A percentile compares a stretch with the other conserved stretches of the same genome.
phyloP scores from a whole-genome alignment of 2,329 filamentous ascomycete genomes.

The Eutypella sp. region DNA sequence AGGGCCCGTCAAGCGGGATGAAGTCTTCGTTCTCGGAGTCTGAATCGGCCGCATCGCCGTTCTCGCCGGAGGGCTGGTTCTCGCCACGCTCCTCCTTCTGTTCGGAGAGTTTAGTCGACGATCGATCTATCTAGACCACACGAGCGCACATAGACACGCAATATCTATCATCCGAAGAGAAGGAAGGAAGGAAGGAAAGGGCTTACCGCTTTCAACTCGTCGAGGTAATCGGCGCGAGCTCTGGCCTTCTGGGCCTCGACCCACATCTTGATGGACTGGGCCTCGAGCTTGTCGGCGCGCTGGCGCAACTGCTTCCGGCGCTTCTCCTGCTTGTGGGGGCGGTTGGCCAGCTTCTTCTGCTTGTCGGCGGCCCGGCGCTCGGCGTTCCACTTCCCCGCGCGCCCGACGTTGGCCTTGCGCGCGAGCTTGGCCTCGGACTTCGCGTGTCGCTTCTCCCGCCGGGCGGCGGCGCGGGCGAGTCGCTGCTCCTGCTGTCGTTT shows the following conservation, averaged over 20 bases:
- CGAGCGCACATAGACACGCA: too few species aligned
- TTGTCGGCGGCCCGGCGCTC: constrained; percentile 30
- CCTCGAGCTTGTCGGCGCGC: constrained; percentile 37
- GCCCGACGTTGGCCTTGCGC: constrained; percentile 30
- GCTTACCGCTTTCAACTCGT: constrained; percentile 21
- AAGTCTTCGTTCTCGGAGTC: constrained; percentile 17
- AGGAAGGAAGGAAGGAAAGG: not conserved
- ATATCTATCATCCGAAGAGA: not conserved
- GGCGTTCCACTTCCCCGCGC: constrained; percentile 28
- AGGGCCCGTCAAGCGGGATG: constrained; percentile 13
- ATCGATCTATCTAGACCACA: not conserved
- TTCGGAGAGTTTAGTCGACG: constrained; percentile 5
- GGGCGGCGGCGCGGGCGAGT: constrained; percentile 19
- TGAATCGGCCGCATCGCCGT: constrained; percentile 11
- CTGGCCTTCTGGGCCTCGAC: constrained; percentile 33
- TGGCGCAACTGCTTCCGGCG: constrained; percentile 31
- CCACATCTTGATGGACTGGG: constrained; percentile 35
- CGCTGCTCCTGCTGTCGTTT: constrained; percentile 23
- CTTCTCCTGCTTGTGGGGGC: constrained; percentile 32
- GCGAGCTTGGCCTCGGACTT: constrained; percentile 34
- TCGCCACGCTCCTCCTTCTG: constrained; percentile 23
- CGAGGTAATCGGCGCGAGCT: constrained; percentile 22
- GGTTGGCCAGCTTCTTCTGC: constrained; percentile 24
- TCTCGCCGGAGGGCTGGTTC: constrained; percentile 16
- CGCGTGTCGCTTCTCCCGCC: constrained; percentile 32